Conservation (phyloP, 192 early-diverging fungal species). For the Phycomyces blakesleeanus region DNA sequence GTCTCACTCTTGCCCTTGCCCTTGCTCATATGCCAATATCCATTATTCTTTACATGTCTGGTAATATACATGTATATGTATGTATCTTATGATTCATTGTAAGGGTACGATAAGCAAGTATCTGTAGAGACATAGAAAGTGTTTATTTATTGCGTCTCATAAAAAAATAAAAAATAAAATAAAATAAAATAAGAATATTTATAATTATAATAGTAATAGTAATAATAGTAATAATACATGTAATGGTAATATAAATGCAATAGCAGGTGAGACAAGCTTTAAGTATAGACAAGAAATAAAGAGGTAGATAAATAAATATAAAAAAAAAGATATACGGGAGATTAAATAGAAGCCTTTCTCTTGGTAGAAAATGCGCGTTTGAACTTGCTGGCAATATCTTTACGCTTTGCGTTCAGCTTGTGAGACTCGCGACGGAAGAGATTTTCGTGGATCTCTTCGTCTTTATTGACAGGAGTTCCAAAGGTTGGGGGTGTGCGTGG, state of each 20-base stretch:
- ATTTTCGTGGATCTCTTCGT: background rate
- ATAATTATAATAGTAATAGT: background rate
- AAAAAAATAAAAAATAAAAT: too few relatives aligned
- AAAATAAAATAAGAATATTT: too few relatives aligned
- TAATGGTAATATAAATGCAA: background rate
- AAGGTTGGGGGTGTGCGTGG: background rate
- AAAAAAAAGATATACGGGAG: background rate
- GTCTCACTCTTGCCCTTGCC: too few relatives aligned
- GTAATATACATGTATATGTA: too few relatives aligned
- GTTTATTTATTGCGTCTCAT: too few relatives aligned
- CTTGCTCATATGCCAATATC: too few relatives aligned
- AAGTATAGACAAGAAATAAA: background rate
- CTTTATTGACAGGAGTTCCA: background rate
- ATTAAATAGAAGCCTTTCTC: slow-evolving; percentile 1
- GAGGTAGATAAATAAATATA: background rate
- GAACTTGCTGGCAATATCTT: background rate
- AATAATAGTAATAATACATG: background rate
- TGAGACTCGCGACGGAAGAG: slow-evolving; percentile 1
- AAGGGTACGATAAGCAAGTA: too few relatives aligned
- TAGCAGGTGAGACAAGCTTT: background rate
- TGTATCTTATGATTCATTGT: too few relatives aligned
- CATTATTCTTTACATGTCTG: too few relatives aligned
- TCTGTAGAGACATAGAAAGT: too few relatives aligned
- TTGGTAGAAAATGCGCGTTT: background rate
- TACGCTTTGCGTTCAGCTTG: background rate